Conservation (phyloP, 768 basidiomycete species). For the Rhodotorula toruloides region DNA sequence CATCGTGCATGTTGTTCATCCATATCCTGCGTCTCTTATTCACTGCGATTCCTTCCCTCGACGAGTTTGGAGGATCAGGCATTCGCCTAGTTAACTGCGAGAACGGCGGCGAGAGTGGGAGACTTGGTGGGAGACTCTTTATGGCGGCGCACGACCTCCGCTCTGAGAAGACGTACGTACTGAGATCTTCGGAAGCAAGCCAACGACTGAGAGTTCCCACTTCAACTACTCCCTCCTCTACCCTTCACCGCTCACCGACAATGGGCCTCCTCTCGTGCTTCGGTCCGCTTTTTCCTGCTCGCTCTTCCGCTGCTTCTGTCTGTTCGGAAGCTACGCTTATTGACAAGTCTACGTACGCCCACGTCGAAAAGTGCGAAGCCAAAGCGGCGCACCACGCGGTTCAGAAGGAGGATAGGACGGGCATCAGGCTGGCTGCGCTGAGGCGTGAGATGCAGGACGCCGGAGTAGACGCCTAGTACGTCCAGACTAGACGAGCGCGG, state of each 20-base stretch:
- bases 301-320: background rate
- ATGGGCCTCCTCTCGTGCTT: conserved; percentile 10
- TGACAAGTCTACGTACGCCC: background rate
- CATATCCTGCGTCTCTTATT: no score
- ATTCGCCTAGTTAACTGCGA: no score
- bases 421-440: background rate
- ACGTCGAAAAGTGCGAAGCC: background rate
- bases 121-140: no score
- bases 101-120: no score
- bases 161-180: no score
- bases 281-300: background rate
- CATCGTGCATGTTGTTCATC: no score
- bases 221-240: background rate
- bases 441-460: background rate
- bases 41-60: no score
- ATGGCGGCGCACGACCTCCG: no score
- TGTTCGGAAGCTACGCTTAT: background rate
- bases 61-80: no score
- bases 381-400: background rate
- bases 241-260: background rate
- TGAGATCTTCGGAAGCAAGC: no score
- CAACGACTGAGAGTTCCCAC: background rate
- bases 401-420: background rate
- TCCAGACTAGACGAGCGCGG: background rate
- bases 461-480: conserved; percentile 20